Base-by-base conservation (phyloP, 441 rosid genomes). In the Pelargonium exstipulatum region DNA sequence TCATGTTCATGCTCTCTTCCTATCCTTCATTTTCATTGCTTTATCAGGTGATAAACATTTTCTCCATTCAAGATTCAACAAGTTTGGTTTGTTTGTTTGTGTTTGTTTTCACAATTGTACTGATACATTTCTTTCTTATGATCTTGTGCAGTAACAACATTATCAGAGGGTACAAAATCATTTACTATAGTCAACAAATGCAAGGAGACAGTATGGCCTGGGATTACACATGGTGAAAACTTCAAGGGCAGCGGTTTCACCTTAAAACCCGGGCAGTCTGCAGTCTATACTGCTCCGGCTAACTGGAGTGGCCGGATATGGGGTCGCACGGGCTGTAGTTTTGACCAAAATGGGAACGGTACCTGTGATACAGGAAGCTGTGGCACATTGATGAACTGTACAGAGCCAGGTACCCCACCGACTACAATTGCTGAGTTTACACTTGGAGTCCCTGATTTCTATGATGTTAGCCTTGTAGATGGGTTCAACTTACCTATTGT, bases 401-500 rank as follows among this genome's bases (percentile, higher is more conserved):
- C 37, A 9, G 87, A 76, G 64, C 79, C 96, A 0, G 98, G 97
- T 0, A 62, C 74, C 60, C 68, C 95, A 26, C 99, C 99, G 0
- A 89, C 87, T 4, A 81, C 99, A 9, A 87, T 95, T 5, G 88
- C 99, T 0, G 99, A 95, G 68, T 95, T 95, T 72, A 91, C 99
- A n/a, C 74, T 95, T 17, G 74, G 96, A 0, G 5, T 73, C 0
- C 0, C 58, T 0, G 90, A 95, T 66, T 91, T 74, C 74, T 91
- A 91, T 73, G 97, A 95, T 62, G 96, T 91, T 13, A 92, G 99
- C 83, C 89, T 91, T 6, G 97, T 89, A 0, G 99, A 92, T 13
- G 97, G 97, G 6, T 95, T 86, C 35, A 91, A 95, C 71, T 22
- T 91, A 65, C 99, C 99, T 0, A 10, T 91, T 9, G 3, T 76